phyloP scores from a whole-genome alignment of 2,329 filamentous ascomycete species.

The Aspergillus pseudoglaucus region DNA sequence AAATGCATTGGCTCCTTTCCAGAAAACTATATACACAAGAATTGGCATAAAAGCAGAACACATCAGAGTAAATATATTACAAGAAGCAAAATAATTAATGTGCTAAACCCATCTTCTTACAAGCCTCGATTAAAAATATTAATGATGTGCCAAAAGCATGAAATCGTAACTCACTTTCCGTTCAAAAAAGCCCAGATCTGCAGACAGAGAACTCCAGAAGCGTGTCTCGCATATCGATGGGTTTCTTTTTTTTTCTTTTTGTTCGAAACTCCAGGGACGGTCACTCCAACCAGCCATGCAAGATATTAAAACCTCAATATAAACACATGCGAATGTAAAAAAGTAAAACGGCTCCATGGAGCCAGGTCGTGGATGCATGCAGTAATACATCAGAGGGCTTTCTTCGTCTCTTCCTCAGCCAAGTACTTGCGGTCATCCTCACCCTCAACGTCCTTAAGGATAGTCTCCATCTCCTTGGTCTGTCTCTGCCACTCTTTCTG shows the following conservation, averaged over 20 bases:
- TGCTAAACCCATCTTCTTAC: slow-evolving; percentile 9
- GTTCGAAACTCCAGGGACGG: no score
- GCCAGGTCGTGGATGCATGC: no score
- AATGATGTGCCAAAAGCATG: slow-evolving; percentile 7
- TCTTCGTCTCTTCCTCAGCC: slow-evolving; percentile 3
- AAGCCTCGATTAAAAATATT: slow-evolving; percentile 1
- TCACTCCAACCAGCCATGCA: no score
- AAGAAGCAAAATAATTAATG: slow-evolving; percentile 7
- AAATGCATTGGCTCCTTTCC: no score
- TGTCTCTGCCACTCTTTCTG: slow-evolving; percentile 69
- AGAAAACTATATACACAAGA: no score
- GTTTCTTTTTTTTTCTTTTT: no score
- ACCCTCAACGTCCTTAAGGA: slow-evolving; percentile 10
- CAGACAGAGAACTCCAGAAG: neutral
- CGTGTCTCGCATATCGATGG: no score
- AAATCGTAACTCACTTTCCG: slow-evolving; percentile 10
- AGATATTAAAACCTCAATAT: no score
- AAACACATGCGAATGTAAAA: no score
- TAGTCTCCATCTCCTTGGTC: slow-evolving; percentile 13
- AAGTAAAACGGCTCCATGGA: no score
- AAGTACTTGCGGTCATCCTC: slow-evolving; percentile 8
- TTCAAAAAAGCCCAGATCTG: neutral
- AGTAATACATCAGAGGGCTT: slow-evolving; percentile 1
- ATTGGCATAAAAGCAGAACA: no score
- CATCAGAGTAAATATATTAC: neutral